Base-by-base conservation (phyloP, 139 green algal species). In the Edaphochlamys debaryana region DNA sequence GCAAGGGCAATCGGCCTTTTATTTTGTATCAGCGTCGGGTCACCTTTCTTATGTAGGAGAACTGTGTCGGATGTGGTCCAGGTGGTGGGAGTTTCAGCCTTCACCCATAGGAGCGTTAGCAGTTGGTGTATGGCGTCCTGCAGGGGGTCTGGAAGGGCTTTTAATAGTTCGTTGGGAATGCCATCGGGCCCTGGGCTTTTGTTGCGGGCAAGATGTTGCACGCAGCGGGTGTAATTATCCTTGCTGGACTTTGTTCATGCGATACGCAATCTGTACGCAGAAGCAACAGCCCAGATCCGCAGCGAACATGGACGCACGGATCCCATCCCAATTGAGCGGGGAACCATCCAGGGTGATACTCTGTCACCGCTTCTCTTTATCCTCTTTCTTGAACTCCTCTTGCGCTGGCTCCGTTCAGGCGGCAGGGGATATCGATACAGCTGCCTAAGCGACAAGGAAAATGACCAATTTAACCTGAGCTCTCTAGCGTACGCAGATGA, bases 261-360 rank as follows among this genome's bases (percentile, higher is more conserved):
- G 0, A 69, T 91, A 3, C 81, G 81, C 27, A 38, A 88, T n/a
- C 73, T 93, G 7, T 93, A 93, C 68, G 80, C 30, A 0, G 48
- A 48, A 0, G 85, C 87, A 4, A 79, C 30, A 25, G 91, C 87
- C 0, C 41, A 0, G 5, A 60, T 90, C 0, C 58, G 66, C 1
- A 83, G 79, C 0, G 67, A 71, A 29, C 64, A 77, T 32, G 79
- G 74, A 0, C 27, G 48, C 11, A 88, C 84, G 11, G n/a, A 41
- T 0, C 20, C 54, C 15, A 87, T 92, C 17, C 38, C 34, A 3
- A 78, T 92, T 9, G 48, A 88, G 2, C 79, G 89, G 32, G 89
- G 89, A 17, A 90, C 81, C 0, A 79, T 92, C 3, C 88, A 90
- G 34, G 88, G 88, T 0, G 88, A 92, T 76, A 88, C 74, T n/a